phyloP scores from a whole-genome alignment of 2,329 filamentous ascomycete genomes.

The Rhinocladiella mackenziei region DNA sequence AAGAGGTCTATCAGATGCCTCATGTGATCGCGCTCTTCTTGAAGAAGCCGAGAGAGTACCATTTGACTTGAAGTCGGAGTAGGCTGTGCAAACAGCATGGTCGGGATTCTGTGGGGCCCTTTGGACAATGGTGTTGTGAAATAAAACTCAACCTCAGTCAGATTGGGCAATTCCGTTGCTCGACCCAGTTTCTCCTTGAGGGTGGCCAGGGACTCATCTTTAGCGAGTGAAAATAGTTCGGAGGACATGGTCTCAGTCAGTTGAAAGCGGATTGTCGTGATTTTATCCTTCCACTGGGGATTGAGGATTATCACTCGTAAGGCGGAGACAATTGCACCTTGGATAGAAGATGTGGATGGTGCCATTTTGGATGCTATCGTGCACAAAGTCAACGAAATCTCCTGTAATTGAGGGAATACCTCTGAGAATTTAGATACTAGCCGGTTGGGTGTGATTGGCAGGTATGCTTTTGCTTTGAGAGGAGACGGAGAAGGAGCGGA shows the following conservation, averaged over 20 bases:
- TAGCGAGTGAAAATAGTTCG: constrained; percentile 1
- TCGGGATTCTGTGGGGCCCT: constrained; percentile 1
- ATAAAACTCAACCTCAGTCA: constrained; percentile 5
- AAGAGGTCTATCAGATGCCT: not conserved
- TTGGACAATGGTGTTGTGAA: constrained; percentile 3
- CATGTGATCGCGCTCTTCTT: not conserved
- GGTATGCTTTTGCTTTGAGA: constrained; percentile 3
- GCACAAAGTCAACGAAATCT: constrained; percentile 1
- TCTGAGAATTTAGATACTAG: constrained; percentile 1
- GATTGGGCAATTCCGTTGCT: not conserved
- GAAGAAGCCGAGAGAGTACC: not conserved
- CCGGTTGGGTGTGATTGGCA: not conserved
- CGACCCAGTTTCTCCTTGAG: constrained; percentile 1
- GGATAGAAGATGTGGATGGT: not conserved
- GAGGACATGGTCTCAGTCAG: not conserved
- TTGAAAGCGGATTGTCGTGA: constrained; percentile 1
- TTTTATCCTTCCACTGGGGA: constrained; percentile 3
- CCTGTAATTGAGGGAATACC: constrained; percentile 2
- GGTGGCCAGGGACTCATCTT: not conserved
- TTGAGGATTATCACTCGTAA: constrained; percentile 4
- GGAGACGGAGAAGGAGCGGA: not conserved
- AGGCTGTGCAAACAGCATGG: not conserved
- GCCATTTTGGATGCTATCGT: not conserved
- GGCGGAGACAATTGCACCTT: not conserved
- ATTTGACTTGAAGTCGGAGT: not conserved